These are phyloP conservation scores for Yamadazyma pseudoaaseri DNA, from an alignment of 1,139 yeast species.

Conservation along the genomic window DNA sequence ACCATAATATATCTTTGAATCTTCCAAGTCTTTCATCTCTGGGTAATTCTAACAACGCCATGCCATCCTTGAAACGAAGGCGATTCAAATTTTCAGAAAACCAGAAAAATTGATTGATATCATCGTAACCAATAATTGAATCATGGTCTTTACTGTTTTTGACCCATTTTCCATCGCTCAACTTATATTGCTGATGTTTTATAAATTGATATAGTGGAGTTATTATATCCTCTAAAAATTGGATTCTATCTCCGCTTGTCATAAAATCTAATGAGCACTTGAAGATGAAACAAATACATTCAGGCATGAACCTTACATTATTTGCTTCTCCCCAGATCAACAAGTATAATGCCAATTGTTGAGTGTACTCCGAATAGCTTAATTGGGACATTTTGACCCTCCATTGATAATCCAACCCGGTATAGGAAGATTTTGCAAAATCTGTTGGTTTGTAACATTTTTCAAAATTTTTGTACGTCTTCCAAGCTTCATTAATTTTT, in stretches of 20 bases:
- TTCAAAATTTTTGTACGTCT: conserved; percentile 7
- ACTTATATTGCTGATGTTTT: conserved; percentile 41
- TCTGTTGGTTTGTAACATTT: neutral
- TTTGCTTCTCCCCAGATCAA: conserved; percentile 47
- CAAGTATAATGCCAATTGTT: conserved; percentile 34
- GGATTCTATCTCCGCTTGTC: conserved; percentile 6
- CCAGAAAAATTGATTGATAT: conserved; percentile 85
- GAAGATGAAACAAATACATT: conserved; percentile 39
- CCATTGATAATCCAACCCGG: conserved; percentile 23
- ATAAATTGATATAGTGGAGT: conserved; percentile 47
- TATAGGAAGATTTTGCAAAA: neutral
- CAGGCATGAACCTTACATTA: conserved; percentile 43
- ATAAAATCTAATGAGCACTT: conserved; percentile 29
- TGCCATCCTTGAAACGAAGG: conserved; percentile 42
- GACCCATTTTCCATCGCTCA: conserved; percentile 37
- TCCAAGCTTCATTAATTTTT: conserved; percentile 14
- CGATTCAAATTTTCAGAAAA: conserved; percentile 59
- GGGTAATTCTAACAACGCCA: conserved; percentile 44
- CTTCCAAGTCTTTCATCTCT: conserved; percentile 43
- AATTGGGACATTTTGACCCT: conserved; percentile 19
- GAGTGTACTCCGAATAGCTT: conserved; percentile 21
- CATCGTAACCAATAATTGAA: conserved; percentile 79
- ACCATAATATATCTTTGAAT: conserved; percentile 61
- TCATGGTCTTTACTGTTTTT: conserved; percentile 66
- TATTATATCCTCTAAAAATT: conserved; percentile 37